A percentile compares a stretch with the other conserved stretches of the same genome.
phyloP scores from a whole-genome alignment of 2,329 filamentous ascomycete species.

The Alternaria arbusti region DNA sequence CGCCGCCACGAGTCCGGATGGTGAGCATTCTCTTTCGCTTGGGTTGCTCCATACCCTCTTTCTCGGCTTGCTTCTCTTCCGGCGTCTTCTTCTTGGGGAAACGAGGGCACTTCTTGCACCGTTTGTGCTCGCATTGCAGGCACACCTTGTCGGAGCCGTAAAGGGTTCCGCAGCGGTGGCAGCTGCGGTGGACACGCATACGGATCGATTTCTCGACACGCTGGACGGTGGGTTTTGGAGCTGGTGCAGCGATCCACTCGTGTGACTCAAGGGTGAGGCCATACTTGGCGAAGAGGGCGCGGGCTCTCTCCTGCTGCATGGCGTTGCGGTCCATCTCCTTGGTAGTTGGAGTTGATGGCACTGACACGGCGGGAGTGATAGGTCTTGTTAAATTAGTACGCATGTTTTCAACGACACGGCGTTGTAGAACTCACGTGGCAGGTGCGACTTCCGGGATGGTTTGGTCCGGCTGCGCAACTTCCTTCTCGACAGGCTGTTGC shows the following conservation, averaged over 20 bases:
- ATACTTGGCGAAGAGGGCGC: conserved; percentile 52
- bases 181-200: conserved; percentile 78
- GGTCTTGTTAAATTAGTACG: conserved; percentile 8
- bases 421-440: conserved; percentile 5
- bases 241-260: conserved; percentile 41
- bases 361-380: conserved; percentile 1
- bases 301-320: conserved; percentile 49
- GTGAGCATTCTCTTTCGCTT: conserved; percentile 60
- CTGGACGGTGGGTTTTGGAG: conserved; percentile 41
- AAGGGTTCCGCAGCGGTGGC: conserved; percentile 78
- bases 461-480: conserved; percentile 4
- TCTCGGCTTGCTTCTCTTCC: conserved; percentile 41
- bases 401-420: neutral
- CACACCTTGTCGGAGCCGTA: conserved; percentile 79
- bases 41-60: conserved; percentile 54
- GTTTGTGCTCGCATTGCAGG: conserved; percentile 75
- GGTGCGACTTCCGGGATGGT: conserved; percentile 7
- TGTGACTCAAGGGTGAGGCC: conserved; percentile 51
- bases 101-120: conserved; percentile 81
- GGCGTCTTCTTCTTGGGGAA: conserved; percentile 69
- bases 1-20: conserved; percentile 69
- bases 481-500: conserved; percentile 4
- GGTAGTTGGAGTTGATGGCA: conserved; percentile 16
- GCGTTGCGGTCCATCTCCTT: conserved; percentile 39
- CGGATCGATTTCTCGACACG: conserved; percentile 78